phyloP scores from a whole-genome alignment of 306 rosid species.

The Prunus padus region DNA sequence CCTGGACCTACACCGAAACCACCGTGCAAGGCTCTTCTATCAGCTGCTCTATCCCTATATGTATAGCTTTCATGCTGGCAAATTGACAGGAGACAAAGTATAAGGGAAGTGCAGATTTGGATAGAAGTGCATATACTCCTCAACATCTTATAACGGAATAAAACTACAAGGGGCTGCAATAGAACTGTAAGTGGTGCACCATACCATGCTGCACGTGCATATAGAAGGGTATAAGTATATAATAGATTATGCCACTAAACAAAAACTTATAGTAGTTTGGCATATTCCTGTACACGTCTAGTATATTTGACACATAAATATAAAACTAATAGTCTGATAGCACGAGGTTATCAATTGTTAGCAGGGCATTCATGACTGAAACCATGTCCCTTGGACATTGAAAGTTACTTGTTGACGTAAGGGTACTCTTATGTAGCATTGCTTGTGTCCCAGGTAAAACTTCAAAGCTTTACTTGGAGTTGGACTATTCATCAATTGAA shows the following conservation, averaged over 20 bases:
- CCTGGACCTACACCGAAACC: conserved; percentile 83
- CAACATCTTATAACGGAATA: not conserved
- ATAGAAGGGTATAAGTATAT: not conserved
- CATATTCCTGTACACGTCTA: not conserved
- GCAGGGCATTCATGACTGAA: too few relatives aligned
- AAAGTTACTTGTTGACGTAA: not conserved
- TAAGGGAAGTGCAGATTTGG: conserved; percentile 16
- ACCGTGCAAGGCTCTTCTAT: conserved; percentile 84
- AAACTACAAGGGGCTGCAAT: not conserved
- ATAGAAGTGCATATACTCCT: not conserved
- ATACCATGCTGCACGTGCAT: not conserved
- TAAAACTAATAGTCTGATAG: not conserved
- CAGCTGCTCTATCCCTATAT: conserved; percentile 85
- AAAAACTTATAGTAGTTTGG: not conserved
- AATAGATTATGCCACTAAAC: not conserved
- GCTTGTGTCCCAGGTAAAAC: not conserved
- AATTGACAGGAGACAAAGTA: conserved; percentile 16
- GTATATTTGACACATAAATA: not conserved
- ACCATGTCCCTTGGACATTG: not conserved
- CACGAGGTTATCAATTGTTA: too few relatives aligned
- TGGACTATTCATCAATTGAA: not conserved
- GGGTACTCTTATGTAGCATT: not conserved
- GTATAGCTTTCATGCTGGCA: conserved; percentile 45
- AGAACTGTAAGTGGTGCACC: not conserved
- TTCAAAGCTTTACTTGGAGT: not conserved